phyloP scores from a whole-genome alignment of 176 grass and related monocot genomes.

The Triticum turgidum region DNA sequence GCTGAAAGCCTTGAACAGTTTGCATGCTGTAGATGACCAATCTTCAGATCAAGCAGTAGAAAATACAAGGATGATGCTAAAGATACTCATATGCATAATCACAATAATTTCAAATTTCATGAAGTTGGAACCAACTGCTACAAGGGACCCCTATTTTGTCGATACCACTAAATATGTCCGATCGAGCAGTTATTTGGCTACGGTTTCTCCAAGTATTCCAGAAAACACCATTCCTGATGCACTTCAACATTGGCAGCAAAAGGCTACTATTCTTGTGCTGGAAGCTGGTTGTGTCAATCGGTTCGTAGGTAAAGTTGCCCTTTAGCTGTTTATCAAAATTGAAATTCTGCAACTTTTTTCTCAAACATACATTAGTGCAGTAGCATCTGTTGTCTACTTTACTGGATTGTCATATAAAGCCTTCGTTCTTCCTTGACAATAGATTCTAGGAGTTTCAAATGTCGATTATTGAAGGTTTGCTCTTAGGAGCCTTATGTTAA shows the following conservation, averaged over 20 bases:
- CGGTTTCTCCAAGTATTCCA: slow-evolving; percentile 33
- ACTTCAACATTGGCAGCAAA: slow-evolving; percentile 70
- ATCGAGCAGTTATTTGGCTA: slow-evolving; percentile 35
- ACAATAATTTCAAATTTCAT: slow-evolving; percentile 86
- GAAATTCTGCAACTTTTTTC: background rate
- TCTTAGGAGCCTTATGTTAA: background rate
- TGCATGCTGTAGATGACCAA: slow-evolving; percentile 65
- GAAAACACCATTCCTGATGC: slow-evolving; percentile 48
- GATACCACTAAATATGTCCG: slow-evolving; percentile 36
- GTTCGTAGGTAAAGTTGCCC: slow-evolving; percentile 81
- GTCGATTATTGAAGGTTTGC: background rate
- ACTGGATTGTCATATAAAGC: slow-evolving; percentile 1
- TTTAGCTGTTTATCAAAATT: slow-evolving; percentile 23
- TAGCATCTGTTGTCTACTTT: background rate
- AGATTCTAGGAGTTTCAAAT: background rate
- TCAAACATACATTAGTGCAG: slow-evolving; percentile 8
- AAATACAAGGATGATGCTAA: slow-evolving; percentile 63
- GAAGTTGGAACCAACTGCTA: slow-evolving; percentile 46
- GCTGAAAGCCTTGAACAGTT: slow-evolving; percentile 62
- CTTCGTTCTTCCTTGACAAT: background rate
- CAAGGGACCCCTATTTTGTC: slow-evolving; percentile 32
- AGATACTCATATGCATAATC: slow-evolving; percentile 68
- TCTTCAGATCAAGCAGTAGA: slow-evolving; percentile 50
- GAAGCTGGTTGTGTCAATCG: slow-evolving; percentile 85
- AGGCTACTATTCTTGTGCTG: slow-evolving; percentile 78